Base-by-base conservation (phyloP, 2,329 filamentous ascomycete genomes). In the Zasmidium citrigriseum region DNA sequence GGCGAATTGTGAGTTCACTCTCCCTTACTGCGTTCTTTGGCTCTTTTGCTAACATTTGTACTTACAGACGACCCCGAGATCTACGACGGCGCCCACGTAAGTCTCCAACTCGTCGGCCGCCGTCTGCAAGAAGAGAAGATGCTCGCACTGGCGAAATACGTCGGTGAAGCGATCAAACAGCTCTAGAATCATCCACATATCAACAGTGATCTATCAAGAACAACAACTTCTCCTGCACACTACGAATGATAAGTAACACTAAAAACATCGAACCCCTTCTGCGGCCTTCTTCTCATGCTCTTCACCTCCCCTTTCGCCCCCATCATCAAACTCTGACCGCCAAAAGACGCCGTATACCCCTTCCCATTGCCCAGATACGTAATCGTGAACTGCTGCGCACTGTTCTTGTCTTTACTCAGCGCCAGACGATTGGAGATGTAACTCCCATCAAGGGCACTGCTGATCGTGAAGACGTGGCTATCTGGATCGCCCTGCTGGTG, bases 391-490 rank as follows among this genome's bases (percentile, higher is more conserved):
- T 67, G 66, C 16, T 67, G 67, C 1, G 74, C 74, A 16, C 63
- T 18, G 20, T 49, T 49, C 21, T 29, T 16, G 23, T 54, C 20
- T 10, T 52, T 29, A 9, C 21, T 20, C 24, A 56, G 46, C 14
- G 18, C 20, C 27, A 52, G 27, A 4, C 10, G n/a, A 9, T 38
- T 38, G n/a, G 16, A 23, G 47, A 52, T 48, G 29, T 58, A 53
- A 9, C 4, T 59, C 7, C 76, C 75, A 65, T 79, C 76, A 16
- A 74, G 58, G 4, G 76, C 75, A 59, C 75, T 79, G 27, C 73
- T 76, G 46, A 79, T 70, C 3, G 68, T 74, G 65, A 78, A 79
- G 2, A 71, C 66, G 41, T 70, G 73, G 23, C 50, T 52, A 27
- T 52, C 50, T 4, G 18, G 25, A 41, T 41, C 50, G 48, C 75